A percentile compares a stretch with the other conserved stretches of the same genome.
Evolutionary conservation across 2,329 filamentous ascomycete species (phyloP).

Genomic region (Bisporella sp.): DNA sequence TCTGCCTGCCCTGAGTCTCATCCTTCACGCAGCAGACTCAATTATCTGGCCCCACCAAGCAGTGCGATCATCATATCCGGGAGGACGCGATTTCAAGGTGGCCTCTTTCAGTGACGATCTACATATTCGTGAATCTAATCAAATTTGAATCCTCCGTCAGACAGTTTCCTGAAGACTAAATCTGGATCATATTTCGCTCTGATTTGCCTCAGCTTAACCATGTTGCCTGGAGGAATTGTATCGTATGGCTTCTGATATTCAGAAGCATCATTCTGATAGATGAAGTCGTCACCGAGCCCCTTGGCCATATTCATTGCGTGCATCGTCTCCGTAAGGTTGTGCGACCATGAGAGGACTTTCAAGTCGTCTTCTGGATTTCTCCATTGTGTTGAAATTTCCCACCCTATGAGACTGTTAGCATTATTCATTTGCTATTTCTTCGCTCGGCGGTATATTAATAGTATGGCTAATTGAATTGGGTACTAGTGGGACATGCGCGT

Average conservation of each 20-base stretch:
- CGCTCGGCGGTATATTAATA: not conserved
- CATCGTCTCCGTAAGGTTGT: not conserved
- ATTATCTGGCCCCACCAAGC: no score
- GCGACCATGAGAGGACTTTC: not conserved
- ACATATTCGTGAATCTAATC: not conserved
- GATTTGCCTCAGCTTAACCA: slow-evolving; percentile 18
- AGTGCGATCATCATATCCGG: no score
- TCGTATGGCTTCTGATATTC: slow-evolving; percentile 26
- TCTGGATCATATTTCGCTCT: slow-evolving; percentile 17
- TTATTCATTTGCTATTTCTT: not conserved
- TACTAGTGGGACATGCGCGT: not conserved
- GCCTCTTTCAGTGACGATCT: no score
- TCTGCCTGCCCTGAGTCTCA: no score
- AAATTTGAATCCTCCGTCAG: slow-evolving; percentile 1
- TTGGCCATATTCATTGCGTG: not conserved
- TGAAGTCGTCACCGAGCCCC: not conserved
- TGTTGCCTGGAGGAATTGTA: slow-evolving; percentile 27
- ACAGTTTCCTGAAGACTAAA: slow-evolving; percentile 9
- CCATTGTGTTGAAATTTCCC: not conserved
- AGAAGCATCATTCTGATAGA: slow-evolving; percentile 12
- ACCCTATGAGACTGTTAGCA: not conserved
- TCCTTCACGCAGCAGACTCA: no score
- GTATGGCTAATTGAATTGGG: not conserved
- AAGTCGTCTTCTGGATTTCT: not conserved
- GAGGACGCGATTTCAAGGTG: no score